These are phyloP conservation scores for Closterium sp. DNA, from an alignment of 139 green algal species.

Conservation along the genomic window DNA sequence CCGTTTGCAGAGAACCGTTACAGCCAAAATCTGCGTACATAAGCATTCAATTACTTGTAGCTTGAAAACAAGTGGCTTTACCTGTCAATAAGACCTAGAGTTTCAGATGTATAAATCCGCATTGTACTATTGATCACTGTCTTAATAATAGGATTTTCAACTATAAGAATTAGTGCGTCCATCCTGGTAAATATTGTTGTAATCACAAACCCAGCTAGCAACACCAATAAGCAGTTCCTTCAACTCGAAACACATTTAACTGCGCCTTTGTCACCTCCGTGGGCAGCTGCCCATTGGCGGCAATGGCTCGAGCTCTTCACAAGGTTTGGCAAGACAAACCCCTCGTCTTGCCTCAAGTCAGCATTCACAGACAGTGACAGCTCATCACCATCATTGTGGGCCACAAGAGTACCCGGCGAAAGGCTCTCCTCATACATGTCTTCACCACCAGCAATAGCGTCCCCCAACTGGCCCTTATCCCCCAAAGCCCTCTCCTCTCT, in stretches of 20 bases:
- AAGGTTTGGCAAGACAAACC: not conserved
- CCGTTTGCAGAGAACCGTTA: no score
- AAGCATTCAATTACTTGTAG: no score
- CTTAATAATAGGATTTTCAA: no score
- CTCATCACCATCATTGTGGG: not conserved
- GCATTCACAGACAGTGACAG: not conserved
- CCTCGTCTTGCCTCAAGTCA: not conserved
- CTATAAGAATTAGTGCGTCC: no score
- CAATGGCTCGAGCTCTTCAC: not conserved
- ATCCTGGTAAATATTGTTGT: no score
- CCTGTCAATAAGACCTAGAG: no score
- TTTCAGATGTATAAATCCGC: no score
- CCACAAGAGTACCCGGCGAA: not conserved
- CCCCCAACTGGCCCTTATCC: not conserved
- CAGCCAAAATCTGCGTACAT: no score
- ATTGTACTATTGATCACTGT: no score
- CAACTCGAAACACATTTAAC: not conserved
- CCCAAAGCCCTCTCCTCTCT: not conserved
- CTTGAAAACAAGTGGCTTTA: no score
- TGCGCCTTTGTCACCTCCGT: not conserved
- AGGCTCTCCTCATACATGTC: not conserved
- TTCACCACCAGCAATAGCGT: not conserved
- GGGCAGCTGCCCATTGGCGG: not conserved
- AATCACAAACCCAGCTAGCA: no score
- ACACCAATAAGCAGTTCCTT: not conserved